Percentiles rank a stretch among this genome's conserved stretches.
phyloP scores from a whole-genome alignment of 768 basidiomycete species.

The Lentinula sp. region DNA sequence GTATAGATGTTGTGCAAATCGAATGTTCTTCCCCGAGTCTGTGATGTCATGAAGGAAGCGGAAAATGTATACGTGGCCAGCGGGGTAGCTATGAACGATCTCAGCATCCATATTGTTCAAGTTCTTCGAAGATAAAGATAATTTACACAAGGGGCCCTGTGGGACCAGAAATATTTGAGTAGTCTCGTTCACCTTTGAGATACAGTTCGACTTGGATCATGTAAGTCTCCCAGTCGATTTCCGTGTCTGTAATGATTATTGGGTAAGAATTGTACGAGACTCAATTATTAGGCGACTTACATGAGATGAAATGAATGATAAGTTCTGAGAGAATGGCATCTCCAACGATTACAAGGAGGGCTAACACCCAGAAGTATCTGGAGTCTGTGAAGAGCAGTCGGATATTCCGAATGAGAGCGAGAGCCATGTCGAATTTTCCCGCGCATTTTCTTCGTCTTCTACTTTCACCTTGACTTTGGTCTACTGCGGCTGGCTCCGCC shows the following conservation, averaged over 20 bases:
- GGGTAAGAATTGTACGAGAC: constrained; percentile 7
- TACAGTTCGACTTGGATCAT: constrained; percentile 83
- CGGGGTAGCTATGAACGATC: constrained; percentile 70
- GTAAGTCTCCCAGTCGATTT: constrained; percentile 98
- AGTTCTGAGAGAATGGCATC: constrained; percentile 77
- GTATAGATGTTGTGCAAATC: constrained; percentile 74
- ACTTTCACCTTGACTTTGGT: not conserved
- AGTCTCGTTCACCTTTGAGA: constrained; percentile 77
- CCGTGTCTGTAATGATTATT: constrained; percentile 66
- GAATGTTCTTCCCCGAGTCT: constrained; percentile 51
- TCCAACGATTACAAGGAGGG: constrained; percentile 57
- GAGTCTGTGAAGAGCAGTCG: constrained; percentile 43
- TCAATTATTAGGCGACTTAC: constrained; percentile 41
- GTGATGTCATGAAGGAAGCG: constrained; percentile 61
- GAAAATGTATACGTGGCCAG: constrained; percentile 86
- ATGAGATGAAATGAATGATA: constrained; percentile 77
- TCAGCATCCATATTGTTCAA: not conserved
- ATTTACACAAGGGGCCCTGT: constrained; percentile 90
- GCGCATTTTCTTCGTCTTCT: not conserved
- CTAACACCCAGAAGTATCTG: constrained; percentile 62
- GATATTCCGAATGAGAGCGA: constrained; percentile 14
- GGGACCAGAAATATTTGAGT: constrained; percentile 76
- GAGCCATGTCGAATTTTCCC: not conserved
- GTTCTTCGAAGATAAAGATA: not conserved
- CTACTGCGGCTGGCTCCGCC: not conserved